These are phyloP conservation scores for Phytopythium delawarense DNA, from an alignment of 352 stramenopile genomes.

Conservation along the genomic window DNA sequence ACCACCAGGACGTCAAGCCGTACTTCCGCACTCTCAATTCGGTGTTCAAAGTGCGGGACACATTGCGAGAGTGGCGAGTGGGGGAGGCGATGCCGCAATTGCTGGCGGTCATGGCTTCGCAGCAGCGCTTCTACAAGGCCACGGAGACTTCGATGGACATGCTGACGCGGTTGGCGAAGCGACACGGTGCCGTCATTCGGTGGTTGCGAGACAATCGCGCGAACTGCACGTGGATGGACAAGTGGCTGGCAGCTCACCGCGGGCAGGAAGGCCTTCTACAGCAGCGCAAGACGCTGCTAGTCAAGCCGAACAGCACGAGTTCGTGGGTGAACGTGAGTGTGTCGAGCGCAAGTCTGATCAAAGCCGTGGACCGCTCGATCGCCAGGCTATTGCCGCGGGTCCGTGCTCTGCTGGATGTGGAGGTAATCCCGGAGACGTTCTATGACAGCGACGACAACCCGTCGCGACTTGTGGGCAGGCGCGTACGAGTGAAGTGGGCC, in stretches of 20 bases:
- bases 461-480: slow-evolving; percentile 72
- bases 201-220: slow-evolving; percentile 67
- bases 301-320: slow-evolving; percentile 84
- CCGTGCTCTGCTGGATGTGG: slow-evolving; percentile 39
- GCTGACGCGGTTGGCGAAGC: slow-evolving; percentile 77
- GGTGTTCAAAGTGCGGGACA: slow-evolving; percentile 76
- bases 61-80: slow-evolving; percentile 52
- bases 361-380: slow-evolving; percentile 58
- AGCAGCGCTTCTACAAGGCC: slow-evolving; percentile 85
- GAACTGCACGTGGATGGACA: slow-evolving; percentile 79
- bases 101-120: slow-evolving; percentile 73
- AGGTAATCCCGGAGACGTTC: slow-evolving; percentile 54
- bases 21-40: slow-evolving; percentile 86
- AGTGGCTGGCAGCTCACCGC: slow-evolving; percentile 72
- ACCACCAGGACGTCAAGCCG: slow-evolving; percentile 86
- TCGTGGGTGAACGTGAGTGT: slow-evolving; percentile 71
- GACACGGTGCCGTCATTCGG: slow-evolving; percentile 46
- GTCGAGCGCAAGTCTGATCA: slow-evolving; percentile 47
- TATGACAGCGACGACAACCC: slow-evolving; percentile 90
- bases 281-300: slow-evolving; percentile 67
- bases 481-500: slow-evolving; percentile 85
- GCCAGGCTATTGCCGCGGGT: slow-evolving; percentile 57
- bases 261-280: slow-evolving; percentile 65
- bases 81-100: slow-evolving; percentile 68
- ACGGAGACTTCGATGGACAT: slow-evolving; percentile 86